Percentiles rank a stretch among this genome's conserved stretches.
phyloP scores from a whole-genome alignment of 139 green algal species.

The Mesotaenium endlicherianum region DNA sequence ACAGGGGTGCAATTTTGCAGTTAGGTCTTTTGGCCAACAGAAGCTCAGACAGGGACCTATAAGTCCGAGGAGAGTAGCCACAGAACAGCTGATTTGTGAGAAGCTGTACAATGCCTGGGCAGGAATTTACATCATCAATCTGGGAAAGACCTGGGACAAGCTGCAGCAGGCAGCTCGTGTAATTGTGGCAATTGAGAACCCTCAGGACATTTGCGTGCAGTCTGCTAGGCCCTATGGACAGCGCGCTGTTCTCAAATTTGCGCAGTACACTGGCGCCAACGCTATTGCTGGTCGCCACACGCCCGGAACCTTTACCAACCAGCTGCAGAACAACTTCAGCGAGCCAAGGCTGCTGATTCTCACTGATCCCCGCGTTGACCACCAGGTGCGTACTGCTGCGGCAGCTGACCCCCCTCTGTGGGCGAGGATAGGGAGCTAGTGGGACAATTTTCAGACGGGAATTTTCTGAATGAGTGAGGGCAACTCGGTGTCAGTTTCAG shows the following conservation, averaged over 20 bases:
- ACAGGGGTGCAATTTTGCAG: too few species aligned
- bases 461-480: too few species aligned
- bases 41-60: too few species aligned
- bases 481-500: too few species aligned
- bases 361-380: conserved; percentile 84
- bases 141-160: conserved; percentile 99
- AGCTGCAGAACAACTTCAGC: conserved; percentile 95
- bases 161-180: conserved; percentile 95
- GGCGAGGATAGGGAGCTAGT: too few species aligned
- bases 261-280: conserved; percentile 92
- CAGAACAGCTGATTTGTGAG: too few species aligned
- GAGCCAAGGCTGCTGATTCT: conserved; percentile 96
- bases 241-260: conserved; percentile 98
- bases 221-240: conserved; percentile 70
- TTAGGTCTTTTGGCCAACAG: too few species aligned
- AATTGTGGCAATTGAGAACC: conserved; percentile 99
- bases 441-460: too few species aligned
- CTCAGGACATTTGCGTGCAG: conserved; percentile 65
- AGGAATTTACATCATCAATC: conserved; percentile 97
- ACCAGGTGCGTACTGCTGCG: conserved; percentile 59
- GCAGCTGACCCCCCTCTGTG: too few species aligned
- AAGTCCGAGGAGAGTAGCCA: too few species aligned
- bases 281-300: conserved; percentile 95
- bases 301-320: conserved; percentile 99
- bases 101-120: too few species aligned